A percentile compares a stretch with the other conserved stretches of the same genome.
phyloP scores from a whole-genome alignment of 2,329 filamentous ascomycete species.

The Fusarium neocosmosporiellum region DNA sequence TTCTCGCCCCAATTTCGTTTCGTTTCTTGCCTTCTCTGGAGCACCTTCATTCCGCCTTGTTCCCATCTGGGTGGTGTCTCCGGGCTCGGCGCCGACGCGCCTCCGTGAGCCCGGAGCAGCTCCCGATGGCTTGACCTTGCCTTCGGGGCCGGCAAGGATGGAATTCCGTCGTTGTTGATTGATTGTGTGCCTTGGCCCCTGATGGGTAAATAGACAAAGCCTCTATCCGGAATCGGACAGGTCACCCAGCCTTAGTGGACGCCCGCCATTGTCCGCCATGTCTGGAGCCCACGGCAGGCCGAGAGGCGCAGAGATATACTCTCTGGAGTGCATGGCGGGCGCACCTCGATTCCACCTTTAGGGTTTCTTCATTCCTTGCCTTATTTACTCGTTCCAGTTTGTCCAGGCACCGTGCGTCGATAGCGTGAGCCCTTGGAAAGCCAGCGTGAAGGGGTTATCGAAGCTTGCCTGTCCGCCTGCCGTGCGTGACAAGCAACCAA shows the following conservation, averaged over 20 bases:
- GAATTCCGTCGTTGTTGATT: conserved; percentile 7
- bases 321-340: neutral
- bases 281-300: neutral
- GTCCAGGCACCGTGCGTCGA: neutral
- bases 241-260: neutral
- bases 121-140: neutral
- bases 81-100: conserved; percentile 6
- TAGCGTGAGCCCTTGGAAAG: neutral
- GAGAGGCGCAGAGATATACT: neutral
- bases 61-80: conserved; percentile 3
- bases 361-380: neutral
- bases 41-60: neutral
- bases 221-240: neutral
- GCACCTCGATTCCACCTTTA: neutral
- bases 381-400: neutral
- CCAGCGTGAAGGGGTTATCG: neutral
- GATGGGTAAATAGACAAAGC: neutral
- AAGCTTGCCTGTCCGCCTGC: neutral
- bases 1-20: neutral
- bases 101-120: conserved; percentile 7
- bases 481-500: neutral
- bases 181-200: neutral
- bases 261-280: neutral
- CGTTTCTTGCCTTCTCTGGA: conserved; percentile 1
- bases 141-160: conserved; percentile 1